A percentile compares a stretch with the other conserved stretches of the same genome.
Evolutionary conservation across 1,139 yeast species (phyloP).

Genomic region (Saccharomycopsis hybrid): DNA sequence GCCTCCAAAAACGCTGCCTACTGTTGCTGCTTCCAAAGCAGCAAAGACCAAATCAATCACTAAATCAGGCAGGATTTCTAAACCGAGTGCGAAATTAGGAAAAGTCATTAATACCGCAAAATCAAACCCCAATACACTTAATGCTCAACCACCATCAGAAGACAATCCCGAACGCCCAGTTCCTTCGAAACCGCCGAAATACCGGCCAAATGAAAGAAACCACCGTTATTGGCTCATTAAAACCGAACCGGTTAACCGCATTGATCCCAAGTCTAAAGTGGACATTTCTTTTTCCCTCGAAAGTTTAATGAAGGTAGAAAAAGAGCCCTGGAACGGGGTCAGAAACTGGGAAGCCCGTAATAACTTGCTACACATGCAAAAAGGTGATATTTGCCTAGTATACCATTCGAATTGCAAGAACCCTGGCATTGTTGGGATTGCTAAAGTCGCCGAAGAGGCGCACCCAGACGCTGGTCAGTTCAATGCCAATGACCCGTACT

Average conservation of each 20-base stretch:
- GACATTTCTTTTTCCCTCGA: constrained; percentile 43
- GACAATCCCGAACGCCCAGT: no score
- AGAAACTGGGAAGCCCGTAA: constrained; percentile 50
- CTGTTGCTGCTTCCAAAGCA: no score
- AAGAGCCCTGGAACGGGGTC: constrained; percentile 51
- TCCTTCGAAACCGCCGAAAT: constrained; percentile 26
- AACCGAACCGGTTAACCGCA: constrained; percentile 44
- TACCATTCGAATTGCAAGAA: constrained; percentile 47
- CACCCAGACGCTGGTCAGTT: constrained; percentile 37
- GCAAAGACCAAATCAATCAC: no score
- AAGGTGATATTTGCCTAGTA: constrained; percentile 41
- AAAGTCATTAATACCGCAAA: no score
- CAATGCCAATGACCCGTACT: constrained; percentile 37
- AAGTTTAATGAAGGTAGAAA: constrained; percentile 33
- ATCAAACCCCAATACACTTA: no score
- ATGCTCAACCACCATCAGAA: no score
- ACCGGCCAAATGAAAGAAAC: constrained; percentile 22
- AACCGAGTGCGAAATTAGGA: no score
- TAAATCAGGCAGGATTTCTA: no score
- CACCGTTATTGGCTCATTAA: constrained; percentile 45
- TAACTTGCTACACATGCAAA: constrained; percentile 39
- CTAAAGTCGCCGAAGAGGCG: constrained; percentile 36
- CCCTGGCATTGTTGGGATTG: constrained; percentile 49
- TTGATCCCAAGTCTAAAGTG: constrained; percentile 41
- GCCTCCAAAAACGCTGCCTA: no score